Base-by-base conservation (phyloP, 257 asterid species). In the Marsdenia floribunda region DNA sequence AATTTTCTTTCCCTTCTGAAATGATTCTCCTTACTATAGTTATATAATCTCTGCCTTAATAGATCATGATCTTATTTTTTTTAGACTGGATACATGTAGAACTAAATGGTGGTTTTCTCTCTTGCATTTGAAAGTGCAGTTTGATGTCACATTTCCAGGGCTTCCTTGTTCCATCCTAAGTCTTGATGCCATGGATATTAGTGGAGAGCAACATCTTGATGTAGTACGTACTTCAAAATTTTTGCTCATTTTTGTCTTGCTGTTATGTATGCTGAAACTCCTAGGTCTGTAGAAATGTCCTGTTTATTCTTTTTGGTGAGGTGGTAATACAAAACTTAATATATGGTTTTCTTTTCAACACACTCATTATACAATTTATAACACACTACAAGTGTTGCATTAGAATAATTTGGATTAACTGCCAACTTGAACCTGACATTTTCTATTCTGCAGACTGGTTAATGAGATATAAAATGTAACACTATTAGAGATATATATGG, bases 141-240 rank as follows among this genome's bases (percentile, higher is more conserved):
- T 92, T 82, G 99, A 95, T 86, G 91, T 95, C 79, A 95, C 99
- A 76, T 92, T 95, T 77, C 98, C 99, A 53, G 97, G 97, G 68
- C 93, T 95, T 75, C 84, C 99, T 24, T 95, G 99, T 77, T 95
- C 99, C 71, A 89, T 90, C 49, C 80, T 95, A 83, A 95, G 99
- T 80, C 81, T 95, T 69, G 99, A 95, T 85, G 99, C 96, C 78
- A 95, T 95, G 96, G 99, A 95, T 87, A 92, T 95, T 68, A 89
- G 99, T 76, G 98, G 99, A 81, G 99, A 92, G 89, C 97, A 95
- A 81, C 99, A 95, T 81, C 90, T 95, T 82, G 99, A 95, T 79
- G 90, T 95, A 55, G 99, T 95, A 92, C 74, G 99, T 84, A 64
- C 79, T 65, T 72, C 37, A 65, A 16, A 63, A 74, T 52, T 67